phyloP scores from a whole-genome alignment of 164 flowering plant genomes.

The Akebia trifoliata region DNA sequence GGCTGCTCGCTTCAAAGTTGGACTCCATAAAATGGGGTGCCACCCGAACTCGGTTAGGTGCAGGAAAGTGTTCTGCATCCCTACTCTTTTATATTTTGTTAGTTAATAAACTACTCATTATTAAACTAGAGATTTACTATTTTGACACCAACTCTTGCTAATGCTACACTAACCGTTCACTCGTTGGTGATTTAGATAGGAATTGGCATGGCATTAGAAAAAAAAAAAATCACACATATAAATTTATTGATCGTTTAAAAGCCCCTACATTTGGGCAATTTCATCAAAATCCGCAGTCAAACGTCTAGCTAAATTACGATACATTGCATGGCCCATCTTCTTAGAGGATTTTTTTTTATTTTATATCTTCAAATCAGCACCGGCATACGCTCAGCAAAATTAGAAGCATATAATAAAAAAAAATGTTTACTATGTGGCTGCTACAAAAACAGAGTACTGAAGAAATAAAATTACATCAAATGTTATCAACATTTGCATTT shows the following conservation, averaged over 20 bases:
- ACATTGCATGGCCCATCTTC: slow-evolving; percentile 9
- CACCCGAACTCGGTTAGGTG: too few relatives aligned
- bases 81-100: too few relatives aligned
- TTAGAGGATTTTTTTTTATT: slow-evolving; percentile 15
- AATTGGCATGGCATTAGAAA: too few relatives aligned
- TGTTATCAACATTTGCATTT: slow-evolving; percentile 23
- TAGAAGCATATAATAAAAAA: not conserved
- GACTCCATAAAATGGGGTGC: too few relatives aligned
- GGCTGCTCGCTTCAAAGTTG: too few relatives aligned
- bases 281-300: slow-evolving; percentile 29
- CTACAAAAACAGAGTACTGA: not conserved
- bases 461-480: slow-evolving; percentile 14
- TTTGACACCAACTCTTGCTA: too few relatives aligned
- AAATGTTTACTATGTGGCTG: not conserved
- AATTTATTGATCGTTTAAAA: slow-evolving; percentile 29
- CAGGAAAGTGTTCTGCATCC: too few relatives aligned
- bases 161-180: too few relatives aligned
- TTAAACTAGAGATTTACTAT: too few relatives aligned
- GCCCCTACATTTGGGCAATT: slow-evolving; percentile 24
- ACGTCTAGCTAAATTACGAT: slow-evolving; percentile 18
- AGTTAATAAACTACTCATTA: too few relatives aligned
- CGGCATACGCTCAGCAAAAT: slow-evolving; percentile 6
- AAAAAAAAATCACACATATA: slow-evolving; percentile 26
- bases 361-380: slow-evolving; percentile 19
- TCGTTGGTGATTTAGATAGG: too few relatives aligned